phyloP scores from a whole-genome alignment of 768 basidiomycete genomes.

The Podaxis carcinomalis region DNA sequence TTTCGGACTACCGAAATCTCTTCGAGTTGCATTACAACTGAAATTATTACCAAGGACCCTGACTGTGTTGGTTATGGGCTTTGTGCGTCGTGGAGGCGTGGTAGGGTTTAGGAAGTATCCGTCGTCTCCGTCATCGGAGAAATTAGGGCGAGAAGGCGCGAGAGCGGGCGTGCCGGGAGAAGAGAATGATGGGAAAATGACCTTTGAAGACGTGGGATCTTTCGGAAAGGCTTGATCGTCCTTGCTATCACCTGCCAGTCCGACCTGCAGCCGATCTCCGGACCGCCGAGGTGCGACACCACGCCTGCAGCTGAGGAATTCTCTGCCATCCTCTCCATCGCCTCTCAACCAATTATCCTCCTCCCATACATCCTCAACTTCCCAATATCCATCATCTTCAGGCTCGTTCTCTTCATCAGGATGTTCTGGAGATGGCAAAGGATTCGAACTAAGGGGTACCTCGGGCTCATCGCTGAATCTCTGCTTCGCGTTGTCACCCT shows the following conservation, averaged over 20 bases:
- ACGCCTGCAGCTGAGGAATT: slow-evolving; percentile 15
- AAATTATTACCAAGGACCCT: neutral
- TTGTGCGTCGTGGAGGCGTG: neutral
- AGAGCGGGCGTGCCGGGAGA: neutral
- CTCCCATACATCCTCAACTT: slow-evolving; percentile 13
- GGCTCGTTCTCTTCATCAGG: slow-evolving; percentile 11
- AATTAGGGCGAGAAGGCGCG: neutral
- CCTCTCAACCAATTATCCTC: slow-evolving; percentile 9
- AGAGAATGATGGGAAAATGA: neutral
- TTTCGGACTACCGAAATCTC: neutral
- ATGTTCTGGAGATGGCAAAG: neutral
- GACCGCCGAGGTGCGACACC: neutral
- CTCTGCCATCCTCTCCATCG: slow-evolving; percentile 8
- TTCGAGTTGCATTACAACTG: neutral
- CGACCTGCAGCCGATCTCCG: neutral
- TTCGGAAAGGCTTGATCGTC: neutral
- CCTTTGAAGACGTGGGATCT: neutral
- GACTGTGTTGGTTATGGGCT: slow-evolving; percentile 3
- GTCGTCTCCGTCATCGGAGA: neutral
- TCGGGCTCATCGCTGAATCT: slow-evolving; percentile 7
- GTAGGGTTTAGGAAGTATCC: slow-evolving; percentile 4
- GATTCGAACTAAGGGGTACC: neutral
- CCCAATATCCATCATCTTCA: slow-evolving; percentile 18
- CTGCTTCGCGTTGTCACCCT: slow-evolving; percentile 4
- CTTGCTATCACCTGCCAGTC: neutral